Base-by-base conservation (phyloP, 352 stramenopile species). In the Elongisporangium undulatum region DNA sequence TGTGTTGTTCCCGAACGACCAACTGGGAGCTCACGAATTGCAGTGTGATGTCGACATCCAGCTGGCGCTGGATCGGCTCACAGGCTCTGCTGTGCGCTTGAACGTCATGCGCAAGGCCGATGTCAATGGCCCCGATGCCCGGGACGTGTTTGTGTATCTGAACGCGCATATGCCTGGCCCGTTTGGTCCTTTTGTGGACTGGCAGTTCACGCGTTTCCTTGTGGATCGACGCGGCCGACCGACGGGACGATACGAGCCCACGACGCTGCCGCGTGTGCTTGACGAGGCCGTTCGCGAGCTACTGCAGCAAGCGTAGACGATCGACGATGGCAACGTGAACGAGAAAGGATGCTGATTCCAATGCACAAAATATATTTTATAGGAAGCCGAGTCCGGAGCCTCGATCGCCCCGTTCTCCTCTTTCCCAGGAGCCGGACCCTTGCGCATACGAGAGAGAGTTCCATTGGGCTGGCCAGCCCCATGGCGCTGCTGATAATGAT, bases 181-280 rank as follows among this genome's bases (percentile, higher is more conserved):
- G 64, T 82, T 88, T 56, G 84, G 79, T 4, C 78, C 78, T 19
- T 90, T 86, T 64, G 82, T 97, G 58, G 83, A 89, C 61, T 96
- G 89, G 89, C 96, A 96, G 74, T 96, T 94, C 61, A 90, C 80
- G 22, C 96, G 95, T 68, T 97, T 97, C 62, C 63, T 98, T 7
- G 71, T 98, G 1, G 81, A 89, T 72, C 77, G 82, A 55, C 72
- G 92, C 22, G 92, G 92, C 24, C 71, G 63, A 53, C 75, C 90
- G 39, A 62, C 78, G 56, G 87, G 95, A 64, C 75, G 92, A 9
- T 97, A 74, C 56, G 75, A 71, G 0, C 82, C 87, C 0, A 89
- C 77, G 59, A 85, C 82, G 20, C 62, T 65, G 59, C 87, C 87
- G 17, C 52, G 88, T 10, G 85, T 83, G 49, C 86, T 97, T 62